Percentiles rank a stretch among this genome's conserved stretches.
These are phyloP conservation scores for Omphalotus olearius DNA, from an alignment of 1,284 basidiomycete genomes.

Conservation along the genomic window DNA sequence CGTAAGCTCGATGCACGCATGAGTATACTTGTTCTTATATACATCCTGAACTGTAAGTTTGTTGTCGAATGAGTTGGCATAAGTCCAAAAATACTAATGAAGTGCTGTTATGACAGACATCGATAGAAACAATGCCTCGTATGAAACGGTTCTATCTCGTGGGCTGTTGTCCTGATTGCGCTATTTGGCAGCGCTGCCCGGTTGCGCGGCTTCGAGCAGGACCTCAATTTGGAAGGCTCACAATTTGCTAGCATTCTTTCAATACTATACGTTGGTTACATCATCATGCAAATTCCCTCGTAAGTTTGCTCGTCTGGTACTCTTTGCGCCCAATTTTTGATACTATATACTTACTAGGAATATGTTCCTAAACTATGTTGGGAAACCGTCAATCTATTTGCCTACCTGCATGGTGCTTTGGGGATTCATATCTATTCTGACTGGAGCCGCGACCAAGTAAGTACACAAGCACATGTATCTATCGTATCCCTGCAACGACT, in stretches of 20 bases:
- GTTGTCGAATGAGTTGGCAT: background rate
- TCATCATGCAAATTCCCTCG: slow-evolving; percentile 79
- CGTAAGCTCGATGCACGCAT: slow-evolving; percentile 61
- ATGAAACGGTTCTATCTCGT: slow-evolving; percentile 10
- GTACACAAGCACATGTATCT: slow-evolving; percentile 14
- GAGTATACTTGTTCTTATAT: slow-evolving; percentile 62
- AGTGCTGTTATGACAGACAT: slow-evolving; percentile 35
- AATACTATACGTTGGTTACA: slow-evolving; percentile 77
- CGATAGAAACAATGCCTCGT: slow-evolving; percentile 67
- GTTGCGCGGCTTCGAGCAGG: slow-evolving; percentile 66
- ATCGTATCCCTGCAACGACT: slow-evolving; percentile 10
- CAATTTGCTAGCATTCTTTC: slow-evolving; percentile 72
- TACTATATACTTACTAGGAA: slow-evolving; percentile 39
- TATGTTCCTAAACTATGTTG: slow-evolving; percentile 70
- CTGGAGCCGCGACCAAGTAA: slow-evolving; percentile 53
- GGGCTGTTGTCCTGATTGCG: background rate
- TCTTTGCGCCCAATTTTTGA: background rate
- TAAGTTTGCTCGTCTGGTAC: slow-evolving; percentile 27
- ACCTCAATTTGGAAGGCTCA: slow-evolving; percentile 56
- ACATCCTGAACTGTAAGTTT: slow-evolving; percentile 64
- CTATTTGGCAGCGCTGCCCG: slow-evolving; percentile 49
- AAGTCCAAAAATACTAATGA: background rate
- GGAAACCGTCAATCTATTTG: slow-evolving; percentile 71
- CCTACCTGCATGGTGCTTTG: slow-evolving; percentile 69
- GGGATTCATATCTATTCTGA: slow-evolving; percentile 64